Base-by-base conservation (phyloP, 179 eudicot genomes). In the Silene coronaria region DNA sequence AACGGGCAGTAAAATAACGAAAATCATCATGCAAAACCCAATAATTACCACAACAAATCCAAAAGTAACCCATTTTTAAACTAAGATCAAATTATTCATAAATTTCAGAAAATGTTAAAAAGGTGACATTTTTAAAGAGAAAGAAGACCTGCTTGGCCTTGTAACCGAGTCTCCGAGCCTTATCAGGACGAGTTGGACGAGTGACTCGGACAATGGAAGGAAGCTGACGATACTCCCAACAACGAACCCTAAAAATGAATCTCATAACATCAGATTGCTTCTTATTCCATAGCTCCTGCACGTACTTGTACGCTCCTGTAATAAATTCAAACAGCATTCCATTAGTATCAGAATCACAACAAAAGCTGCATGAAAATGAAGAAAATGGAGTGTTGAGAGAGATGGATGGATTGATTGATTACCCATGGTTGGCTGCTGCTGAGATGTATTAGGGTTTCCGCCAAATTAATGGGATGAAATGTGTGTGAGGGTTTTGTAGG, bases 91-190 rank as follows among this genome's bases (percentile, higher is more conserved):
- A 3, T 42, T 3, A 2, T 42, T 42, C 48, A 13, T 1, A 42
- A 42, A 0, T 42, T 42, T 8, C 2, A 42, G 11, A 11, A 42
- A 42, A 42, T 9, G n/a, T n/a, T n/a, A n/a, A n/a, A n/a, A n/a
- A n/a, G n/a, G n/a, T n/a, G n/a, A n/a, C n/a, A n/a, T n/a, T n/a
- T n/a, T n/a, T n/a, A 28, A 3, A 10, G 12, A 34, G 13, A 11
- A 64, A 5, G 42, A n/a, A 80, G 7, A 68, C 91, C 89, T 87
- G 91, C 81, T 88, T 88, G 70, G 91, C 89, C 78, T 88, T 88
- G 89, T 87, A 88, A n/a, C 91, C 91, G 57, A 88, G 81, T 7
- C 90, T 81, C 9, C 89, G 85, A 34, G 89, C 89, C 80, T 88
- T 88, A 23, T 88, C 88, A 58, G 91, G 91, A 61, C 91, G 89